A percentile compares a stretch with the other conserved stretches of the same genome.
phyloP scores from a whole-genome alignment of 495 filamentous ascomycete genomes.

The Hypoxylon subgilvum region DNA sequence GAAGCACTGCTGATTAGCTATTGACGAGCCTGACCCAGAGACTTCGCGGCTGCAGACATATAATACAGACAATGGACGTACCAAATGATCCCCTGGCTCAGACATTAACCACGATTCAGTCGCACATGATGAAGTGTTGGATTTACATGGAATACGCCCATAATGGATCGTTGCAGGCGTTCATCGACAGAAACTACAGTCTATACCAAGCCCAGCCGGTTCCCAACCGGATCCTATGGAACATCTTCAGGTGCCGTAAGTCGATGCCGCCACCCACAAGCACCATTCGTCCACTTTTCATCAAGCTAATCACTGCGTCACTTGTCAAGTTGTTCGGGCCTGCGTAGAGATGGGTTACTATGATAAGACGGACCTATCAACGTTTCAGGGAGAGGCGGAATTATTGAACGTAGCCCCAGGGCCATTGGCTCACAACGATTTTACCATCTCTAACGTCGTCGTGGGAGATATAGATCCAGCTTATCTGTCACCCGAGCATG shows the following conservation, averaged over 20 bases:
- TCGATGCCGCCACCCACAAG: neutral
- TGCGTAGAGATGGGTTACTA: conserved; percentile 24
- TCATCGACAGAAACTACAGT: neutral
- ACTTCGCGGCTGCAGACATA: conserved; percentile 8
- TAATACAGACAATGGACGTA: conserved; percentile 3
- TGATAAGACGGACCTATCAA: neutral
- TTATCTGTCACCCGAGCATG: conserved; percentile 1
- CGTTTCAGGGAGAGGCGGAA: too few relatives aligned
- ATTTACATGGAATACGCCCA: conserved; percentile 14
- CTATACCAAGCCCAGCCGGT: neutral
- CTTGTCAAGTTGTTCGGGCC: neutral
- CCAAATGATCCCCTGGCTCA: conserved; percentile 4
- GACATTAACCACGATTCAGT: neutral
- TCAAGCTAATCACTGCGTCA: neutral
- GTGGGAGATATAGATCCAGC: neutral
- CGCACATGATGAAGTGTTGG: conserved; percentile 18
- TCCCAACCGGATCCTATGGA: conserved; percentile 17
- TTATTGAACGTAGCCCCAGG: neutral
- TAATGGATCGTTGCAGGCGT: neutral
- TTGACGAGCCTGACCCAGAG: conserved; percentile 3
- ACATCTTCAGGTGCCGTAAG: conserved; percentile 24
- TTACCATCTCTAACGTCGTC: neutral
- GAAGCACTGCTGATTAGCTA: neutral
- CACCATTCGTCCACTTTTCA: neutral
- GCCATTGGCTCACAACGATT: conserved; percentile 7